phyloP scores from a whole-genome alignment of 202 grass and related monocot genomes.

The Carex arenaria region DNA sequence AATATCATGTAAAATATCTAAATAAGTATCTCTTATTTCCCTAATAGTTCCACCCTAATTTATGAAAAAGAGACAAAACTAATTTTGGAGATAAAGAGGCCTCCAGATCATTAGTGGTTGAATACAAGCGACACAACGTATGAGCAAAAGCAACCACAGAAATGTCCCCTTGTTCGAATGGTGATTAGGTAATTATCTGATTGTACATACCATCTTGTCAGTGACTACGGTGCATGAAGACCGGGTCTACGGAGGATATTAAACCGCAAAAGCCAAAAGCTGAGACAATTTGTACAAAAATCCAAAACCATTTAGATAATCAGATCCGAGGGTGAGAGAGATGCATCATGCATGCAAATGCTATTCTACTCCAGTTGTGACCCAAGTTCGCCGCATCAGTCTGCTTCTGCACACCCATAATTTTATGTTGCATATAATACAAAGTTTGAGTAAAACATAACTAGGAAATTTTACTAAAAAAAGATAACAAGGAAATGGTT shows the following conservation, averaged over 20 bases:
- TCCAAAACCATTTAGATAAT: conserved; percentile 23
- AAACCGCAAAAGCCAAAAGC: conserved; percentile 2
- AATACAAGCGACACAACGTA: conserved; percentile 33
- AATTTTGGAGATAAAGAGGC: conserved; percentile 11
- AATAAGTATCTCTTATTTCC: conserved; percentile 16
- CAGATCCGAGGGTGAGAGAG: conserved; percentile 17
- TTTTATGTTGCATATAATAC: background rate
- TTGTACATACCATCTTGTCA: background rate
- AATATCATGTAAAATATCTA: conserved; percentile 16
- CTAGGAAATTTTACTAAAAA: too few species aligned
- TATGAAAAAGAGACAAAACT: background rate
- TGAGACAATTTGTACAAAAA: background rate
- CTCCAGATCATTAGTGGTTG: conserved; percentile 26
- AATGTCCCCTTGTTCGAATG: background rate
- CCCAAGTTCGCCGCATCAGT: background rate
- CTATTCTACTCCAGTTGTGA: background rate
- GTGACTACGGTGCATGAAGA: background rate
- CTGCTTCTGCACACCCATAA: background rate
- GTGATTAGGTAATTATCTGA: background rate
- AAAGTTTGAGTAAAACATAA: too few species aligned
- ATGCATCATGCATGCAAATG: background rate
- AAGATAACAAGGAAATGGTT: too few species aligned
- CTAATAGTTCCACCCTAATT: background rate
- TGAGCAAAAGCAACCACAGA: conserved; percentile 22
- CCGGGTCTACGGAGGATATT: background rate